Conservation (phyloP, 2,329 filamentous ascomycete genomes). For the Chrysoporthe austroafricana region DNA sequence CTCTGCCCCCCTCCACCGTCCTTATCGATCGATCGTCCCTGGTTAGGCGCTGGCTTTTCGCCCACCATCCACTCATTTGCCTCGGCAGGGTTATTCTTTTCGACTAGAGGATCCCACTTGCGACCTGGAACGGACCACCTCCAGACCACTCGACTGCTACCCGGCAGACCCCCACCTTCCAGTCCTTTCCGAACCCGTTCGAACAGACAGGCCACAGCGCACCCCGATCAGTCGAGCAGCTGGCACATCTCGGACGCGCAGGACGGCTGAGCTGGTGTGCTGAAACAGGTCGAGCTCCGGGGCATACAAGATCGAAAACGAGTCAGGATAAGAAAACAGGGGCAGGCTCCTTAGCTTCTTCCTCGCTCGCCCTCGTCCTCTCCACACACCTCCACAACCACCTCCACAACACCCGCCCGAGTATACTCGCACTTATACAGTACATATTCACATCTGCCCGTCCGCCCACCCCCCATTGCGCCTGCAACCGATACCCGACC, state of each 20-base stretch:
- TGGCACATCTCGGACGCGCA: constrained; percentile 10
- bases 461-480: constrained; percentile 17
- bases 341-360: constrained; percentile 12
- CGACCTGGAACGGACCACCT: background rate
- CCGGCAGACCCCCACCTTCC: constrained; percentile 3
- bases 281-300: constrained; percentile 22
- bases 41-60: constrained; percentile 36
- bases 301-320: constrained; percentile 9
- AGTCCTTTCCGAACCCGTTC: constrained; percentile 22
- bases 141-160: constrained; percentile 1
- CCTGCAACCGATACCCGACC: constrained; percentile 19
- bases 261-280: constrained; percentile 13
- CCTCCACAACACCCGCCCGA: constrained; percentile 8
- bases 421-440: background rate
- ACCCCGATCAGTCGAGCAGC: constrained; percentile 19
- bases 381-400: constrained; percentile 10
- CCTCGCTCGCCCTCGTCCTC: background rate
- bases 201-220: constrained; percentile 12
- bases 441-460: constrained; percentile 15
- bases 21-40: constrained; percentile 22
- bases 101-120: constrained; percentile 17
- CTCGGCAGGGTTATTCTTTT: constrained; percentile 13
- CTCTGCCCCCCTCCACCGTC: constrained; percentile 24
- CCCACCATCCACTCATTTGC: constrained; percentile 35
- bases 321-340: constrained; percentile 13